Percentiles rank a stretch among this genome's conserved stretches.
phyloP scores from a whole-genome alignment of 257 asterid species.

The Nicotiana paniculata region DNA sequence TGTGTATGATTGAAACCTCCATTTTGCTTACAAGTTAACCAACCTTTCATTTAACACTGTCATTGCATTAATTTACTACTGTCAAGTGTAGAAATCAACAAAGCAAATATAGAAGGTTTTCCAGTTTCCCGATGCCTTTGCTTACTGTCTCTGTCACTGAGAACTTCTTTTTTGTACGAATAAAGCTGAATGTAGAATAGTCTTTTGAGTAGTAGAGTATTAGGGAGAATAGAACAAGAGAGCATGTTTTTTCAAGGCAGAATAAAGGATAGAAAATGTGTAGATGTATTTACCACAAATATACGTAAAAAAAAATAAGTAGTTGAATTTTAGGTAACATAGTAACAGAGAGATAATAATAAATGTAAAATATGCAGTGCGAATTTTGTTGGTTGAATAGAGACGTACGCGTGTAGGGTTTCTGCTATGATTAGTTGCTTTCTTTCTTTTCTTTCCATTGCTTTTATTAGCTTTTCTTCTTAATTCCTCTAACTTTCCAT shows the following conservation, averaged over 20 bases:
- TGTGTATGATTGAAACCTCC: no score
- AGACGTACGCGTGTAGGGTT: slow-evolving; percentile 18
- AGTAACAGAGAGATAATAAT: slow-evolving; percentile 10
- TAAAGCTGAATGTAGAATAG: slow-evolving; percentile 4
- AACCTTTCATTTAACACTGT: not conserved
- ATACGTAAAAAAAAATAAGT: not conserved
- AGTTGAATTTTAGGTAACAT: not conserved
- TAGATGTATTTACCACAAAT: slow-evolving; percentile 14
- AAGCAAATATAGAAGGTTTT: not conserved
- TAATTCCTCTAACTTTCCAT: not conserved
- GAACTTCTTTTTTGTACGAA: not conserved
- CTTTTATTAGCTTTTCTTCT: slow-evolving; percentile 2
- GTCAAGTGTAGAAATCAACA: not conserved
- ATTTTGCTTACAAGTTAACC: no score
- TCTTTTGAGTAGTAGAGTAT: not conserved
- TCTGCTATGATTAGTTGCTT: slow-evolving; percentile 45
- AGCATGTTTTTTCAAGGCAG: not conserved
- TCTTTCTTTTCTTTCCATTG: slow-evolving; percentile 31
- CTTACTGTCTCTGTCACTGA: slow-evolving; percentile 3
- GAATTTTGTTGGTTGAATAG: slow-evolving; percentile 17
- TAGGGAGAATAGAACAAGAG: slow-evolving; percentile 4
- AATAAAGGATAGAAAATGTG: not conserved
- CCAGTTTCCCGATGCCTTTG: slow-evolving; percentile 8
- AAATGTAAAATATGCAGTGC: not conserved
- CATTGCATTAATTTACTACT: not conserved